These are phyloP conservation scores for Paracamarosporium sp. DNA, from an alignment of 2,329 filamentous ascomycete genomes.

Conservation along the genomic window DNA sequence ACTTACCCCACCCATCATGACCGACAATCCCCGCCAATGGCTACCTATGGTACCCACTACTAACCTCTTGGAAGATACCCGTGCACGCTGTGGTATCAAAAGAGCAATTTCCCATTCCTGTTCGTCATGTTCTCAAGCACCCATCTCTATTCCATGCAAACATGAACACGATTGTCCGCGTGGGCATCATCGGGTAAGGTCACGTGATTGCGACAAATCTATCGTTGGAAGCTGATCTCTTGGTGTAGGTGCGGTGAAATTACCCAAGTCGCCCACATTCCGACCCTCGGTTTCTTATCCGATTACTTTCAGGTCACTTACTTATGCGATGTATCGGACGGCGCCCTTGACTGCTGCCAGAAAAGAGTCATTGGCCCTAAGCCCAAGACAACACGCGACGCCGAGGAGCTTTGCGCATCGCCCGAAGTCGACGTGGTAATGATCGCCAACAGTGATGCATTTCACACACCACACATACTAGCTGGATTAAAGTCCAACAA, in stretches of 20 bases:
- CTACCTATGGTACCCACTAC: too few relatives aligned
- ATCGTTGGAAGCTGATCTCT: too few relatives aligned
- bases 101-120: too few relatives aligned
- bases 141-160: too few relatives aligned
- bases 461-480: constrained; percentile 61
- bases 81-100: too few relatives aligned
- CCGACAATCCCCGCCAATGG: too few relatives aligned
- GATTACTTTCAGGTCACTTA: constrained; percentile 55
- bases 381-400: constrained; percentile 42
- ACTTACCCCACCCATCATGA: too few relatives aligned
- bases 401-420: constrained; percentile 52
- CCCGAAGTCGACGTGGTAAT: constrained; percentile 61
- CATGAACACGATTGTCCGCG: too few relatives aligned
- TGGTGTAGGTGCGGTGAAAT: constrained; percentile 49
- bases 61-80: too few relatives aligned
- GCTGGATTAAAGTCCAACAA: constrained; percentile 62
- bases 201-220: too few relatives aligned
- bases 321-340: constrained; percentile 60
- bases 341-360: constrained; percentile 49
- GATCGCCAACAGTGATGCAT: constrained; percentile 61
- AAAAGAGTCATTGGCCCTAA: constrained; percentile 38
- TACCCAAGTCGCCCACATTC: constrained; percentile 62
- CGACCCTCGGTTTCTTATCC: constrained; percentile 50
- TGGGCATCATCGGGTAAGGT: neutral
- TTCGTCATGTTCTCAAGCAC: too few relatives aligned